Base-by-base conservation (phyloP, 1,284 basidiomycete genomes). In the Bjerkandera adusta region DNA sequence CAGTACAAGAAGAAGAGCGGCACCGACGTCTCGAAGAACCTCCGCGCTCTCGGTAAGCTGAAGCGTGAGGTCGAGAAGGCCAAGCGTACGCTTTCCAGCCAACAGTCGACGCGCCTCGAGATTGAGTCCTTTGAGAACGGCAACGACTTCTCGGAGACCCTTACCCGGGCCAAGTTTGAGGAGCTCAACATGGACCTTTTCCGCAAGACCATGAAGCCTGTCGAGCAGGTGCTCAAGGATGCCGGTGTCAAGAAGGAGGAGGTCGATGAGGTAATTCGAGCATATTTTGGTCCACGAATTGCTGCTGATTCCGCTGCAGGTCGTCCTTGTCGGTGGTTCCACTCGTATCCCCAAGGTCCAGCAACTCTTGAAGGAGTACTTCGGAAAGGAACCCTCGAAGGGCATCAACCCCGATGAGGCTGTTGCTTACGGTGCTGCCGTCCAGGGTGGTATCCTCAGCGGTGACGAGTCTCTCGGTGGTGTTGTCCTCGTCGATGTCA, bases 331-430 rank as follows among this genome's bases (percentile, higher is more conserved):
- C 54, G 95, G 95, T 73, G 95, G 95, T 69, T 98, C 95, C 11
- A 97, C 95, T 55, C 92, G 95, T 85, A 98, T 98, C 60, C 95
- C 95, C 69, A 97, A 96, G 79, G 92, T 97, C 55, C 95, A 97
- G 67, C 89, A 95, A 64, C 88, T 98, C 63, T 82, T 98, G 66
- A 92, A 92, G 73, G 92, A 95, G 64, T 95, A 83, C 77, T 96
- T 96, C 66, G 74, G 89, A 67, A 95, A 92, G 75, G 92, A 95
- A 67, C 90, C 90, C 24, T 90, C 88, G 45, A 92, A 90, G 78
- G 88, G 90, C 55, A 93, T 94, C 69, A 96, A 97, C 76, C 83
- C 83, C 47, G 83, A 85, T 60, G 79, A 83, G 69, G 79, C 79
- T 53, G 81, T 85, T 55, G 85, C 85, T 43, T 87, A 85, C 68